Base-by-base conservation (phyloP, 371 early-diverging fungal species). In the Mucor velutinosus region DNA sequence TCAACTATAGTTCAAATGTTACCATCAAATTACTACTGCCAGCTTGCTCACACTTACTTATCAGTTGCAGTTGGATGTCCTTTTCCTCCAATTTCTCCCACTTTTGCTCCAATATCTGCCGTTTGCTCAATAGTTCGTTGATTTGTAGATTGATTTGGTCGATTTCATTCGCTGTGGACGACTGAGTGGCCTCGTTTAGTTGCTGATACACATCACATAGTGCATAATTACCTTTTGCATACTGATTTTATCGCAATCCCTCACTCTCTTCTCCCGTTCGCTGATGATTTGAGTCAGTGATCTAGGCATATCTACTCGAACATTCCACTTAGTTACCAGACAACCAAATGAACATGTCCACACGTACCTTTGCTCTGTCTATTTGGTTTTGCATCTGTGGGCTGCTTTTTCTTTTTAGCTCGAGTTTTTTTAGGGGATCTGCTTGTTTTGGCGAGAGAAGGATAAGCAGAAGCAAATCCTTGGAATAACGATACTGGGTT, bases 391-490 rank as follows among this genome's bases (percentile, higher is more conserved):
- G 15, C 23, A 57, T 56, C 37, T 29, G 75, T 33, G 15, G 32
- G 70, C 30, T 76, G 74, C 62, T 78, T 83, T 68, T 81, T 85
- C 62, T 81, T 75, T 67, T 76, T 67, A 32, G 76, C 59, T 21
- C 76, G 58, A 1, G 62, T 33, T 49, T 60, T 80, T 67, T 62
- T 81, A n/a, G 62, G 70, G 45, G 74, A 72, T 69, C 30, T 72
- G 21, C 62, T 30, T 23, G 78, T 47, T 35, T 76, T 72, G 12
- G 80, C 70, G 7, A 79, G 71, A 0, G 77, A 83, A 27, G 87
- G 87, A 77, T 85, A 88, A 12, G 88, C 75, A 4, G 87, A 82
- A 39, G 83, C 85, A 70, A 86, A 89, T 12, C 89, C 87, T 70
- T 88, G 87, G 56, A 88, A 87, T 19, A 89, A 64, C 11, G 87